Conservation (phyloP, 495 filamentous ascomycete genomes). For the Hypoxylon lienhwacheense region DNA sequence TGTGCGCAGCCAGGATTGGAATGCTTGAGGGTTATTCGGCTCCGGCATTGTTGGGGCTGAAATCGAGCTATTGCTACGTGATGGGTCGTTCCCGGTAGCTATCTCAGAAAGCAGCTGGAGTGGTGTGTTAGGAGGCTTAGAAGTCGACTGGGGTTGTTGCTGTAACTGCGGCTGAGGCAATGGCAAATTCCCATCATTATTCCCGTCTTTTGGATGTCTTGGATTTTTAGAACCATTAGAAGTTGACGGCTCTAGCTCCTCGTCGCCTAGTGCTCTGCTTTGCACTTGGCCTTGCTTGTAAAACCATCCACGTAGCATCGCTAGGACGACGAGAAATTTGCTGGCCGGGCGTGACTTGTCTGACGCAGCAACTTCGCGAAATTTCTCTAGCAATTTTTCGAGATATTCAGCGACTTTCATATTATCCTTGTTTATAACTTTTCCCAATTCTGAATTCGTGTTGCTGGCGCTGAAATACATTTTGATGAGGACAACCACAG, state of each 20-base stretch:
- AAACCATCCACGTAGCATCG: constrained; percentile 76
- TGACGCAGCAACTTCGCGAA: constrained; percentile 63
- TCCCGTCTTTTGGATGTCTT: constrained; percentile 1
- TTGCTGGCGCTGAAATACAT: constrained; percentile 76
- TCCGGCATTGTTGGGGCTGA: constrained; percentile 6
- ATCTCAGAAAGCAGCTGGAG: constrained; percentile 70
- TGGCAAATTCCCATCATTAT: constrained; percentile 21
- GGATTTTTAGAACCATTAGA: neutral
- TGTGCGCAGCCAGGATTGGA: constrained; percentile 12
- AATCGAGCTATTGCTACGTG: constrained; percentile 23
- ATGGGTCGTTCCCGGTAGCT: constrained; percentile 58
- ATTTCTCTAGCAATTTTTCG: constrained; percentile 65
- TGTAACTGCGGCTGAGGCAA: constrained; percentile 28
- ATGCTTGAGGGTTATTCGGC: constrained; percentile 6
- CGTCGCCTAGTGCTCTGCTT: constrained; percentile 10
- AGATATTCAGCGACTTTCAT: constrained; percentile 77
- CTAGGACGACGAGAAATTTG: constrained; percentile 76
- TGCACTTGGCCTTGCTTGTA: constrained; percentile 44
- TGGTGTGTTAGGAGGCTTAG: constrained; percentile 51
- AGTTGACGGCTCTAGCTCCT: neutral
- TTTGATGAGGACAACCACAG: constrained; percentile 84
- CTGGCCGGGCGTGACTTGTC: constrained; percentile 68
- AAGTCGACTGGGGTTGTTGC: constrained; percentile 33
- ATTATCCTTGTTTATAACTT: constrained; percentile 72
- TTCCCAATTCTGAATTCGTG: constrained; percentile 68